Evolutionary conservation across 305 asterid species (phyloP), one percentile per base, ranked within the genome.

Genomic region (Solanum hybrid): DNA sequence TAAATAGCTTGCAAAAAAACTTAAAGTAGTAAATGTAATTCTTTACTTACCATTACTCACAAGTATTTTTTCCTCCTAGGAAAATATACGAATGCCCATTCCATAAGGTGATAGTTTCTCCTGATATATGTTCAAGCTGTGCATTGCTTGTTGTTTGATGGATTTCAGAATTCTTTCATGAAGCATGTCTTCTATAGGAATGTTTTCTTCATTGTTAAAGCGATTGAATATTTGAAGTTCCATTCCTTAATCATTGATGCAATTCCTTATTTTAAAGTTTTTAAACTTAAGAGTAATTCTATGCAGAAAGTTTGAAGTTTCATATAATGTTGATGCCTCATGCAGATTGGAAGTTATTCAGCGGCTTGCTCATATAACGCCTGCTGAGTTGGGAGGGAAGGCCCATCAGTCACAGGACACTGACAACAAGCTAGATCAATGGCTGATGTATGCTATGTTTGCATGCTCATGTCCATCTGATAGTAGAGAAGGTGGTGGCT

Each of bases 361-460:
- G 90, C 97, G 99, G 80, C 99, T 98, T 91, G 96, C 97, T 91
- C 96, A 96, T 89, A 95, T 97, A 89, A 98, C 99, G 60, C 97
- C 99, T 19, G 91, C 94, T 15, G 99, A 98, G 92, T 93, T 98
- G 95, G 99, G 99, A 89, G 99, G 99, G 87, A 98, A 96, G 94
- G 98, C 98, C 88, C 94, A 98, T 91, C 98, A 95, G 92, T 95
- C 97, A 2, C 99, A 96, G 93, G 99, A 98, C 90, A 91, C 98
- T 82, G 99, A 98, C 92, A 96, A 92, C 94, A 98, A 96, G 94
- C 95, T 98, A 90, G 99, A 98, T 89, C 99, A 98, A 85, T 98
- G 99, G 99, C 95, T 98, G 88, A 97, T 96, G 98, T 98, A 98
- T 95, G 96, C 99, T 87, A 96, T 96, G 98, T 97, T 96, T 89